These are phyloP conservation scores for Ogataea pini DNA, from an alignment of 805 yeast species.

Conservation along the genomic window DNA sequence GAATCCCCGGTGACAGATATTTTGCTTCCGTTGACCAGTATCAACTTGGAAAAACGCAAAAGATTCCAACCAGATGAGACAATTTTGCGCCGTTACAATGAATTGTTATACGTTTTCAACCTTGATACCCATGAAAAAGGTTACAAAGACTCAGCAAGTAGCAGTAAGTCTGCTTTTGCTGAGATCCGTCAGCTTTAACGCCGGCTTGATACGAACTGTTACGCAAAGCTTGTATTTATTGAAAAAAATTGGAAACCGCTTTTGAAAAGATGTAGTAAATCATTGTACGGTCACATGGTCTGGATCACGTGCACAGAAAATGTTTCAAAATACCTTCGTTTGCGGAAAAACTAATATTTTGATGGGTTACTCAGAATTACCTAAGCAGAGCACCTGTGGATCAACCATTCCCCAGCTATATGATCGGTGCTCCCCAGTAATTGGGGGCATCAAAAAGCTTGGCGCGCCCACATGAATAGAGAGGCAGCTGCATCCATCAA, in stretches of 20 bases:
- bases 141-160: not conserved
- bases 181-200: not conserved
- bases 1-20: constrained; percentile 11
- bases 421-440: not conserved
- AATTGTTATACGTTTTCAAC: constrained; percentile 21
- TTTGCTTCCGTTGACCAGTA: constrained; percentile 16
- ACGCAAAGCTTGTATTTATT: not conserved
- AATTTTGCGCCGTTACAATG: constrained; percentile 22
- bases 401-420: not conserved
- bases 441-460: not conserved
- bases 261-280: too few species aligned
- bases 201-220: not conserved
- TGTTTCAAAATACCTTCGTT: too few species aligned
- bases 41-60: constrained; percentile 22
- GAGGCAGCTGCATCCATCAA: not conserved
- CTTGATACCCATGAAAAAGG: not conserved
- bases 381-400: not conserved
- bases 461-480: not conserved
- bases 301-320: too few species aligned
- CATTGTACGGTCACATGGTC: too few species aligned
- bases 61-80: constrained; percentile 28
- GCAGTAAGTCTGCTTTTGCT: not conserved
- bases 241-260: not conserved
- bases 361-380: too few species aligned
- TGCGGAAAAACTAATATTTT: too few species aligned